Conservation (phyloP, 306 rosid genomes). For the Psophocarpus tetragonolobus region DNA sequence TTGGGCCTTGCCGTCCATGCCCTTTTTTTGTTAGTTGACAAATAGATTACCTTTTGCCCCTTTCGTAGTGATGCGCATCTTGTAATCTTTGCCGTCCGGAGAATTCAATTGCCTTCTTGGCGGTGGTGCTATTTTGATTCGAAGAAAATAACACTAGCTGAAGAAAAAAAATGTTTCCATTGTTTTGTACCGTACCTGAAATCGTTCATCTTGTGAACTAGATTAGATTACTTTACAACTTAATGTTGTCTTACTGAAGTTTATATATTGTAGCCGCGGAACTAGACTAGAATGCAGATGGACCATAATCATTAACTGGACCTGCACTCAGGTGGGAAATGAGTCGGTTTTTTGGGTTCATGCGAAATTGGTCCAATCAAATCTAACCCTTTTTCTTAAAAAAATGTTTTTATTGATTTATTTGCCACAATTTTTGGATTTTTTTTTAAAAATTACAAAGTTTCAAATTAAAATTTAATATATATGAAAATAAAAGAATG, state of each 20-base stretch:
- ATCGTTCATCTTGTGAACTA: background rate
- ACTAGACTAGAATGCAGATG: background rate
- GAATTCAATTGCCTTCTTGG: constrained; percentile 26
- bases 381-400: too few relatives aligned
- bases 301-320: background rate
- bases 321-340: background rate
- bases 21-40: constrained; percentile 43
- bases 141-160: constrained; percentile 20
- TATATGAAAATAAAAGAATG: too few relatives aligned
- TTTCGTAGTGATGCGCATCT: constrained; percentile 14
- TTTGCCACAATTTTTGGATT: too few relatives aligned
- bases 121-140: constrained; percentile 25
- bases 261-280: background rate
- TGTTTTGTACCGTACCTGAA: background rate
- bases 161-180: constrained; percentile 6
- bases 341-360: too few relatives aligned
- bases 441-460: too few relatives aligned
- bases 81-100: constrained; percentile 22
- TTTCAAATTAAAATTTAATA: too few relatives aligned
- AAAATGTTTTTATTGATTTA: too few relatives aligned
- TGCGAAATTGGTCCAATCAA: too few relatives aligned
- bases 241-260: background rate
- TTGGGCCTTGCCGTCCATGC: constrained; percentile 15
- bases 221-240: background rate
- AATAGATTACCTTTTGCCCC: constrained; percentile 8